Evolutionary conservation across 2,329 filamentous ascomycete genomes (phyloP), one percentile per base, ranked within the genome.

Genomic region (Exutisphaerella laricina): DNA sequence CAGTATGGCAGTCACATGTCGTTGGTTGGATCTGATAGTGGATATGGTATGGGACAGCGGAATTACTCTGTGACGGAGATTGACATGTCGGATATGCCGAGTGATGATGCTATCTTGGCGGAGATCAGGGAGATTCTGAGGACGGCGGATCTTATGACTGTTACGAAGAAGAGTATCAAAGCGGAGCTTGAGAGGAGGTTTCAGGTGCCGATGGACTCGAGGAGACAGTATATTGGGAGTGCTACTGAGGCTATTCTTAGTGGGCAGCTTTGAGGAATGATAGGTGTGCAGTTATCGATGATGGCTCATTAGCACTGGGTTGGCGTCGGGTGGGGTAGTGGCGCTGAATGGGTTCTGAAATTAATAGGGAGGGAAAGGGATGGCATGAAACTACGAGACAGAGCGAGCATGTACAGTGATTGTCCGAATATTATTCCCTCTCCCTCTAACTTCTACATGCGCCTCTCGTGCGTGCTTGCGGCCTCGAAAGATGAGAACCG

Each of bases 121-220:
- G 92, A 98, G 74, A 98, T 98, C 57, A 79, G 92, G 39, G 88
- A 96, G 60, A 95, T 98, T 51, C 72, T 98, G 49, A 79, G 82
- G 56, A 94, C 85, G 9, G 89, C 88, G 2, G 92, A 98, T 68
- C 70, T 98, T 61, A 98, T 98, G 92, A 89, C 80, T 4, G 87
- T 98, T 31, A 98, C 92, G 54, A 98, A 98, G 80, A 98, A 98
- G 79, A 88, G 85, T 58, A 85, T 98, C 68, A 97, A 97, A 76
- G 70, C 79, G 55, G 92, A 98, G 71, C 71, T 98, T 45, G 92
- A 98, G 74, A 80, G 81, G 59, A 79, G 89, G 50, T 98, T 98
- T 61, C 86, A 85, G 49, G 82, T 94, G 50, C 79, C 82, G 46
- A 76, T 98, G 46, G 89, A 97, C 63, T 74, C 81, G 41, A 94